phyloP scores from a whole-genome alignment of 2,329 filamentous ascomycete genomes.

The Grosmannia huntii region DNA sequence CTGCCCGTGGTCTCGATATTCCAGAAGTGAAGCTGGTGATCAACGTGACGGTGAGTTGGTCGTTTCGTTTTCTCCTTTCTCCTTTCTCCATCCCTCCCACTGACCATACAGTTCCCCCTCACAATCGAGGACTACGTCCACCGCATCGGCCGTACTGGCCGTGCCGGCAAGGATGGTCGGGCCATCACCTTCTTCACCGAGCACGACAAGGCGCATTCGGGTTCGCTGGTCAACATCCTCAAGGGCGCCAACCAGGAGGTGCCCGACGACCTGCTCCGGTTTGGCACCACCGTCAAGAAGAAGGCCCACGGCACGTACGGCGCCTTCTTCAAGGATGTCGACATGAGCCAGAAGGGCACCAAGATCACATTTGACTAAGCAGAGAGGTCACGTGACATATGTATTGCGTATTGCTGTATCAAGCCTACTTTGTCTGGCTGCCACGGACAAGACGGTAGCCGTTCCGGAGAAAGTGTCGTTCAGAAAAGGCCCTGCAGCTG shows the following conservation, averaged over 20 bases:
- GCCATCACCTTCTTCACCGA: slow-evolving; percentile 93
- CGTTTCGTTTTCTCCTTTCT: background rate
- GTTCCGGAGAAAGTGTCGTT: slow-evolving; percentile 39
- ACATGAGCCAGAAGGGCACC: slow-evolving; percentile 69
- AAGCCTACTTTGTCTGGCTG: background rate
- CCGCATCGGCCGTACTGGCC: slow-evolving; percentile 86
- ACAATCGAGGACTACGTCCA: slow-evolving; percentile 98
- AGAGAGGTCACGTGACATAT: background rate
- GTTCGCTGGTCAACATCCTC: slow-evolving; percentile 87
- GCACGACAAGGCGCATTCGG: slow-evolving; percentile 83
- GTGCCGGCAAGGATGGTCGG: slow-evolving; percentile 77
- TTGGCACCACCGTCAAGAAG: slow-evolving; percentile 97
- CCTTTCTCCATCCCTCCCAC: background rate
- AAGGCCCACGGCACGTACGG: slow-evolving; percentile 94
- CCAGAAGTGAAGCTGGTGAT: slow-evolving; percentile 89
- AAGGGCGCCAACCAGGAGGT: slow-evolving; percentile 86
- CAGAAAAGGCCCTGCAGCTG: slow-evolving; percentile 29
- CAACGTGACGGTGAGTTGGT: slow-evolving; percentile 66
- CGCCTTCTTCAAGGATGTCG: slow-evolving; percentile 86
- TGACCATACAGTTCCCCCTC: slow-evolving; percentile 54
- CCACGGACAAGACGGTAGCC: slow-evolving; percentile 23
- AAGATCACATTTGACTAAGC: slow-evolving; percentile 78
- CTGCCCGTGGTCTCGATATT: slow-evolving; percentile 86
- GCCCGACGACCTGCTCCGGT: slow-evolving; percentile 83
- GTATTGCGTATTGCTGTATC: background rate